These are phyloP conservation scores for Ceratocystis variospora DNA, from an alignment of 2,329 filamentous ascomycete species.

Conservation along the genomic window DNA sequence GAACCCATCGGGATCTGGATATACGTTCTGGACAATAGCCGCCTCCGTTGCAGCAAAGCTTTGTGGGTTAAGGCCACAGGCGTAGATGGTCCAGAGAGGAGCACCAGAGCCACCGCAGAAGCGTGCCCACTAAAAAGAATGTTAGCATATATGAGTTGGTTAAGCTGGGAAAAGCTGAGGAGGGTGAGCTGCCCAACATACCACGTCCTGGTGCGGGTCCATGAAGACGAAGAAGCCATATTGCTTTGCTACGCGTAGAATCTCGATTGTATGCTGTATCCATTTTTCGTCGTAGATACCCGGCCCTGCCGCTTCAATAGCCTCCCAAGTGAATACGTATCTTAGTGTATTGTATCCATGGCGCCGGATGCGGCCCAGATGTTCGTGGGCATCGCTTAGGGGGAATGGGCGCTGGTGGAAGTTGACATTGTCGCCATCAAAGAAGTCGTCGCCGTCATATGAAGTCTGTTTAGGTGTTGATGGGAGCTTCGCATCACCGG, in stretches of 20 bases:
- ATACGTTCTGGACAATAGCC: constrained; percentile 89
- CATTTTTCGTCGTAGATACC: constrained; percentile 88
- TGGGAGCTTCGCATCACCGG: constrained; percentile 80
- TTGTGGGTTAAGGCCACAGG: constrained; percentile 77
- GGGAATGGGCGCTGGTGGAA: constrained; percentile 80
- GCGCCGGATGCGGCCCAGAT: constrained; percentile 73
- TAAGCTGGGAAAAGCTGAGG: background rate
- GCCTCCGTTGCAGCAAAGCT: constrained; percentile 78
- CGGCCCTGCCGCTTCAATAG: constrained; percentile 85
- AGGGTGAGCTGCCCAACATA: constrained; percentile 34
- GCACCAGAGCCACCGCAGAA: constrained; percentile 90
- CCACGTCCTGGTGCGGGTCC: constrained; percentile 97
- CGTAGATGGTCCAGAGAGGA: constrained; percentile 95
- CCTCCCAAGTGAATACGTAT: constrained; percentile 98
- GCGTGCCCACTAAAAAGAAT: constrained; percentile 59
- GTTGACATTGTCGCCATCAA: constrained; percentile 79
- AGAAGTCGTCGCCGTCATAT: constrained; percentile 65
- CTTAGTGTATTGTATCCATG: constrained; percentile 94
- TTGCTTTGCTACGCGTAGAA: constrained; percentile 68
- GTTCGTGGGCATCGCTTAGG: constrained; percentile 65
- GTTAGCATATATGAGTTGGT: constrained; percentile 23
- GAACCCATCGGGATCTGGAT: constrained; percentile 67
- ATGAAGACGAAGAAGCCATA: constrained; percentile 97
- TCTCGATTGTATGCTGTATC: constrained; percentile 77
- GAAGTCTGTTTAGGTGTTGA: constrained; percentile 70